Conservation (phyloP, 1,139 yeast genomes). For the Suhomyces anneliseae region DNA sequence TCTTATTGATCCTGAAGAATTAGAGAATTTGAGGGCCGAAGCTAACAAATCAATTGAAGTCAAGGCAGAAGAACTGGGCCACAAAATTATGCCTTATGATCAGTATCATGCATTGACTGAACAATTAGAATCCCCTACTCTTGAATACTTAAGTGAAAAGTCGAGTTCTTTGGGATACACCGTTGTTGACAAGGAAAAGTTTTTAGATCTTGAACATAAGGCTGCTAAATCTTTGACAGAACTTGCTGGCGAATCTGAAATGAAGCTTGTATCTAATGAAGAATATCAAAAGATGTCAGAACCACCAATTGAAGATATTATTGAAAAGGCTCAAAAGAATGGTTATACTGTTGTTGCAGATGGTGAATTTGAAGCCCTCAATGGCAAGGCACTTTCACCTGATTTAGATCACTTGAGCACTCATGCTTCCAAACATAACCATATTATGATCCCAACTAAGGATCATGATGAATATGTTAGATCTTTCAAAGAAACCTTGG, state of each 20-base stretch:
- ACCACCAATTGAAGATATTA: slow-evolving; percentile 21
- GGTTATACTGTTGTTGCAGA: slow-evolving; percentile 5
- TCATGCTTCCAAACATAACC: slow-evolving; percentile 8
- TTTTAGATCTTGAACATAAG: background rate
- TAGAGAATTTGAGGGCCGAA: slow-evolving; percentile 6
- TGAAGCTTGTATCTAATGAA: slow-evolving; percentile 5
- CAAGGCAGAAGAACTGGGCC: slow-evolving; percentile 19
- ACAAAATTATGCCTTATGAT: slow-evolving; percentile 18
- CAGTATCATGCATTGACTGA: slow-evolving; percentile 32
- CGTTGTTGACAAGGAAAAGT: background rate
- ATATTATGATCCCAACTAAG: slow-evolving; percentile 16
- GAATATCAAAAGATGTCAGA: slow-evolving; percentile 7
- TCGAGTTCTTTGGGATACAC: slow-evolving; percentile 15
- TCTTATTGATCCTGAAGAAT: slow-evolving; percentile 11
- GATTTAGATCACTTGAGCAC: slow-evolving; percentile 5
- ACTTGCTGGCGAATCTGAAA: slow-evolving; percentile 8
- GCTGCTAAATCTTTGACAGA: slow-evolving; percentile 23
- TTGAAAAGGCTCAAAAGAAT: slow-evolving; percentile 14
- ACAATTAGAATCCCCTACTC: slow-evolving; percentile 31
- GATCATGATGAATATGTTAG: slow-evolving; percentile 8
- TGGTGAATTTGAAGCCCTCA: slow-evolving; percentile 18
- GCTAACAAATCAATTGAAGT: slow-evolving; percentile 12
- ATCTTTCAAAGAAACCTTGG: slow-evolving; percentile 10
- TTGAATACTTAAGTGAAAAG: slow-evolving; percentile 27
- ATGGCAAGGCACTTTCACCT: slow-evolving; percentile 5